Conservation (phyloP, 2,329 filamentous ascomycete genomes). For the Dendrostoma leiphaemia region DNA sequence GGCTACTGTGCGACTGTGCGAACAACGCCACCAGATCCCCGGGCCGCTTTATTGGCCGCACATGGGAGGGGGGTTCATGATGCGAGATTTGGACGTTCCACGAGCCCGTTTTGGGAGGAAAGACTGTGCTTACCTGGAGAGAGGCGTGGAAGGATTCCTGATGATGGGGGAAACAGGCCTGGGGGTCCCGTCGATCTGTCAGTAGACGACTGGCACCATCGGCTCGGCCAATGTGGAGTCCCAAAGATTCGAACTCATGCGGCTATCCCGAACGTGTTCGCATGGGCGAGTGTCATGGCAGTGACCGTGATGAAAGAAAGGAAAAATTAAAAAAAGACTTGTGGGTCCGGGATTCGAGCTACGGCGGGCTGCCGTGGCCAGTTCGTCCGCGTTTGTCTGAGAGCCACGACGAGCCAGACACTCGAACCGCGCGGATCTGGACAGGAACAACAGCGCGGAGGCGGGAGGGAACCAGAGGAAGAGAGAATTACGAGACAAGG, state of each 20-base stretch:
- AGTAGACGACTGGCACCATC: conserved; percentile 12
- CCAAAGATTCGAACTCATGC: conserved; percentile 36
- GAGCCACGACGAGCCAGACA: not conserved
- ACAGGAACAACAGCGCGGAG: not conserved
- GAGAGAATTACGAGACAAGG: conserved; percentile 16
- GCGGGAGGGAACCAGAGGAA: not conserved
- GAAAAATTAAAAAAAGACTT: conserved; percentile 1
- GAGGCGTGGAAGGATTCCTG: conserved; percentile 31
- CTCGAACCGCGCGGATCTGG: too few relatives aligned
- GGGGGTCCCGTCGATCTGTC: conserved; percentile 24
- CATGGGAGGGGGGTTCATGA: too few relatives aligned
- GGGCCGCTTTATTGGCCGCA: conserved; percentile 6
- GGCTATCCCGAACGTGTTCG: conserved; percentile 46
- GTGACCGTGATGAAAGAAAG: conserved; percentile 33
- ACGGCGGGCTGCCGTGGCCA: conserved; percentile 32
- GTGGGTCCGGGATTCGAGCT: conserved; percentile 3
- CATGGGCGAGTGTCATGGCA: conserved; percentile 34
- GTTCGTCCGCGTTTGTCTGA: conserved; percentile 25
- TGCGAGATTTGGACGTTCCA: conserved; percentile 10
- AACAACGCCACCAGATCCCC: conserved; percentile 10
- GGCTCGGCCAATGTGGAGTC: conserved; percentile 27
- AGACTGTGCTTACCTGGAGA: conserved; percentile 17
- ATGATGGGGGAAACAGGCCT: conserved; percentile 24
- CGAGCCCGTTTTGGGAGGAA: not conserved
- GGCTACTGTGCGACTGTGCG: conserved; percentile 13